Evolutionary conservation across 768 basidiomycete species (phyloP), one percentile per base, ranked within the genome.

Genomic region (Sarcomyxa edulis): DNA sequence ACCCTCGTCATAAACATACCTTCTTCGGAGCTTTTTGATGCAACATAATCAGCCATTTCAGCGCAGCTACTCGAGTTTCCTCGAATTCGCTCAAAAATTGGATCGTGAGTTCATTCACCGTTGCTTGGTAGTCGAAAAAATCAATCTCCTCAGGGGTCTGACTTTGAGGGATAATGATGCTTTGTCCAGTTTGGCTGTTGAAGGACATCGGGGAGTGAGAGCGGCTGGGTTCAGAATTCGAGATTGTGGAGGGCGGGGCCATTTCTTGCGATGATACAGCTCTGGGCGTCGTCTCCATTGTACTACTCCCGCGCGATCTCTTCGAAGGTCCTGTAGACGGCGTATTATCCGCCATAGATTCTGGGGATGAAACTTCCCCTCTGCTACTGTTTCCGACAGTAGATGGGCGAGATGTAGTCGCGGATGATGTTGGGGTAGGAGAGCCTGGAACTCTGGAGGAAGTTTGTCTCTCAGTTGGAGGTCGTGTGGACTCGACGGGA

Each of bases 31-130:
- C 92, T 54, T 98, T 97, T 57, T 94, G 88, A 61, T 99, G 96
- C 36, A 99, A 65, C 96, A 99, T 99, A 40, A 96, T 82, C 26
- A 99, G 67, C 96, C 96, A 99, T 61, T 95, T 94, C 50, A 99
- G 59, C 2, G 95, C 93, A 19, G 93, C 92, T 5, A 98, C 90
- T 34, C 94, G 69, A 0, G 96, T 98, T 54, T 97, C 93, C 55
- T 96, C 95, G 49, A 89, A 92, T 60, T 99, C 95, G 59, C 88
- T 93, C 61, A 97, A 55, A 56, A 99, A 94, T 49, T 96, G 93
- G 35, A 96, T 68, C 4, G 92, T 96, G 46, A 99, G 61, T 35
- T 87, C 89, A 52, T 88, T 90, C 36, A 99, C 95, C 0, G 92
- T 97, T 14, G 81, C 76, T 48, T 90, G 85, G 51, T 96, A 96